Base-by-base conservation (phyloP, 495 filamentous ascomycete species). In the Aspergillus diversus region DNA sequence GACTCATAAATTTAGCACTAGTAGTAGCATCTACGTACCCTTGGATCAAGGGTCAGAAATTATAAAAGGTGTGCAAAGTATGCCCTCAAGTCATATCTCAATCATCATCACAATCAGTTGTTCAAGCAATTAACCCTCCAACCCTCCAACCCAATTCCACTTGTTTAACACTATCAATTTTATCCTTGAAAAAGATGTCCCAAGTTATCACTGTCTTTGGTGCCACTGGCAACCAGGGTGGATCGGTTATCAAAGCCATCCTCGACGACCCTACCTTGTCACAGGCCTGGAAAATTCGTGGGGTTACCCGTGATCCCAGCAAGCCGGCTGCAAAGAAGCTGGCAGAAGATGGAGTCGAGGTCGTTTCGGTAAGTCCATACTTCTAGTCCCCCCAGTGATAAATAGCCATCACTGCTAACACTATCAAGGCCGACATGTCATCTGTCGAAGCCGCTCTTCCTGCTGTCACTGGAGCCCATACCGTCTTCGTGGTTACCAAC, bases 281-380 rank as follows among this genome's bases (percentile, higher is more conserved):
- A 37, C 64, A 72, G 5, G 54, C 71, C 33, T 89, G 66, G 74
- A 75, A 74, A 35, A 71, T 89, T 66, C 80, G 86, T 34, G 85
- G 73, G 59, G 74, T 89, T 47, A 87, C 84, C 8, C 77, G 86
- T 8, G 79, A 87, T 67, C 65, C 74, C 1, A 69, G 68, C 43
- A 83, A 63, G 61, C 52, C 52, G 8, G 43, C 64, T 0, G 70
- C 72, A 5, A 43, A 70, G 42, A 64, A 63, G 5, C 63, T 75
- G 5, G 61, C 50, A 7, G 60, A 58, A 27, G 21, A 47, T 0
- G 71, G 71, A 12, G 68, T 73, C 34, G 71, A 71, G 46, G 51
- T 69, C 27, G 65, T 71, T 35, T 55, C 57, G 27, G 71, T 73
- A 66, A 56, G 59, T 56, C 21, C 21, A 27, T 27, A 27, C 21